Conservation (phyloP, 2,329 filamentous ascomycete species). For the Phyllosticta citrichinensis region DNA sequence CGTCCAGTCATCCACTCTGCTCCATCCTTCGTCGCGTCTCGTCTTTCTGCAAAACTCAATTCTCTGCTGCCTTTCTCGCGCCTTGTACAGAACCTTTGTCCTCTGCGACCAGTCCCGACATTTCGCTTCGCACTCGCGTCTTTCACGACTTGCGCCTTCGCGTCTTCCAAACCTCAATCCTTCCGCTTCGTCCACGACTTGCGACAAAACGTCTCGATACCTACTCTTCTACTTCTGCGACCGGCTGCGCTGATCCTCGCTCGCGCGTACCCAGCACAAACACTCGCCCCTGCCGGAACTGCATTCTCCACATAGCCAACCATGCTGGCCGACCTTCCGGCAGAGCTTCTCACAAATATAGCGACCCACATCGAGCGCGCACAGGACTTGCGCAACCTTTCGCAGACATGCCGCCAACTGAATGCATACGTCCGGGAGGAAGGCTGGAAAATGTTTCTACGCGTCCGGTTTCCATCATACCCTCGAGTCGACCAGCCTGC, state of each 20-base stretch:
- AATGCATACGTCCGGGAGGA: constrained; percentile 36
- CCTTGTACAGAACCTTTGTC: neutral
- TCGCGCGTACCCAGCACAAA: too few species aligned
- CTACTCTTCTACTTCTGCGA: too few species aligned
- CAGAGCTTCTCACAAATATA: constrained; percentile 29
- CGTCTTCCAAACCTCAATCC: too few species aligned
- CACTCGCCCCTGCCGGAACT: neutral
- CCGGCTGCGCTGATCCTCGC: too few species aligned
- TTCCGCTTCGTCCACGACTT: too few species aligned
- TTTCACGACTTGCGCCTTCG: neutral
- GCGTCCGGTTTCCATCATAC: constrained; percentile 37
- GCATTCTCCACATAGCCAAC: neutral
- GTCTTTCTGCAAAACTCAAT: neutral
- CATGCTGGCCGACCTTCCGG: constrained; percentile 18
- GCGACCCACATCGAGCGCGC: constrained; percentile 35
- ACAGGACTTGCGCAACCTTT: constrained; percentile 34
- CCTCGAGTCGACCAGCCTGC: constrained; percentile 1
- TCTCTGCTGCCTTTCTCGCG: neutral
- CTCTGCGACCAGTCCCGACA: neutral
- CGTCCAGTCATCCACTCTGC: too few species aligned
- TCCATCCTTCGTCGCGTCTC: neutral
- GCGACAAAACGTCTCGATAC: too few species aligned
- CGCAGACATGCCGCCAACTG: constrained; percentile 36
- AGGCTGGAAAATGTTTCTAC: constrained; percentile 41
- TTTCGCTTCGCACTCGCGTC: neutral